Percentiles rank a stretch among this genome's conserved stretches.
Evolutionary conservation across 116 monocot genomes (phyloP).

Genomic region (Iris pallida): DNA sequence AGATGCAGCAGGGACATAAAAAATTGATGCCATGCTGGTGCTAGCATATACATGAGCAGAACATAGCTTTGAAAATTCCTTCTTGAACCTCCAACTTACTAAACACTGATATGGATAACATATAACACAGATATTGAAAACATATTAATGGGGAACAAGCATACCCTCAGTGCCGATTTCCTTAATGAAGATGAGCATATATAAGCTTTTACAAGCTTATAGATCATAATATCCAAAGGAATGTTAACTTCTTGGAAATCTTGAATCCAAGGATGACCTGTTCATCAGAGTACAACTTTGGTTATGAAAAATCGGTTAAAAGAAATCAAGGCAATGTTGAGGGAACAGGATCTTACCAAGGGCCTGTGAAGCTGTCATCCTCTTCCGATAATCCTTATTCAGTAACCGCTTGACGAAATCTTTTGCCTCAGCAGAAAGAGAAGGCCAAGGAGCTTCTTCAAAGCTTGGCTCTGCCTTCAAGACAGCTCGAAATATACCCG

Average conservation of each 20-base stretch:
- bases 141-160: not conserved
- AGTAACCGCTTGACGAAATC: conserved; percentile 61
- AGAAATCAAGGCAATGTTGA: not conserved
- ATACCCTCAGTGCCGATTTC: conserved; percentile 60
- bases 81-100: too few species aligned
- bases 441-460: conserved; percentile 74
- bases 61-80: too few species aligned
- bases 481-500: conserved; percentile 78
- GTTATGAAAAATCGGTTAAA: not conserved
- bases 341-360: conserved; percentile 32
- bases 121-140: too few species aligned
- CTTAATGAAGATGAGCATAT: conserved; percentile 51
- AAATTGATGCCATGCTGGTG: too few species aligned
- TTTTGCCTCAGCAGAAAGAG: conserved; percentile 60
- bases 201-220: conserved; percentile 58
- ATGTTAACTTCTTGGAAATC: conserved; percentile 36
- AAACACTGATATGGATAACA: too few species aligned
- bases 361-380: conserved; percentile 76
- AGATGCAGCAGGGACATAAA: too few species aligned
- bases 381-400: conserved; percentile 64
- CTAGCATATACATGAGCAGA: too few species aligned
- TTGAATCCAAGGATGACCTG: conserved; percentile 78
- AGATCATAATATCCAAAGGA: conserved; percentile 64
- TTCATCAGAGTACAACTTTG: not conserved
- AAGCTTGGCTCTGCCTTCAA: conserved; percentile 72